phyloP scores from a whole-genome alignment of 331 rosid species.

The Spiraea crenata region DNA sequence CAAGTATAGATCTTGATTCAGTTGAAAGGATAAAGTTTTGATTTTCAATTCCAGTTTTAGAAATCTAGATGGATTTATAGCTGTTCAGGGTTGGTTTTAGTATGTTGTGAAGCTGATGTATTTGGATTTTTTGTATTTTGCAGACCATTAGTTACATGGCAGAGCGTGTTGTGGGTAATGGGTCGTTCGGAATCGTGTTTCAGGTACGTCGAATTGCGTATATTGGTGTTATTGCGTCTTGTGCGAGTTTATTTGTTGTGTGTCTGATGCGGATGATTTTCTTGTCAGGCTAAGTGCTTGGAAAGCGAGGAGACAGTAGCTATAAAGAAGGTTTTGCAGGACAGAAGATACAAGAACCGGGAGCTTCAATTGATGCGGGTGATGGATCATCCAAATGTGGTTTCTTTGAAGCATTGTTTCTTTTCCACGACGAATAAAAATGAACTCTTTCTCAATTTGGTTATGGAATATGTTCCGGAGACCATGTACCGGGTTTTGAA shows the following conservation, averaged over 20 bases:
- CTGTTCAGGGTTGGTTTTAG: slow-evolving; percentile 8
- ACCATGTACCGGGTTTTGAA: slow-evolving; percentile 80
- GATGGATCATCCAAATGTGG: slow-evolving; percentile 96
- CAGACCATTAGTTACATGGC: slow-evolving; percentile 99
- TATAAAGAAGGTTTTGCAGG: slow-evolving; percentile 91
- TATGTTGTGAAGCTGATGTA: slow-evolving; percentile 28
- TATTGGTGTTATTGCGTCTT: slow-evolving; percentile 13
- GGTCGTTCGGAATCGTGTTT: slow-evolving; percentile 97
- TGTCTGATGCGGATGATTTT: not conserved
- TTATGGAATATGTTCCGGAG: slow-evolving; percentile 97
- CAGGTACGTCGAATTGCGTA: slow-evolving; percentile 49
- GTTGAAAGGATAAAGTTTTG: slow-evolving; percentile 1
- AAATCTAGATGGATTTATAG: slow-evolving; percentile 12
- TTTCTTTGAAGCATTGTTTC: slow-evolving; percentile 91
- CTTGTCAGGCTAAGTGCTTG: slow-evolving; percentile 85
- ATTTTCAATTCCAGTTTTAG: not conserved
- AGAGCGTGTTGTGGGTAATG: slow-evolving; percentile 90
- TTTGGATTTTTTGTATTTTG: slow-evolving; percentile 31
- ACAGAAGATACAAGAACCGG: slow-evolving; percentile 85
- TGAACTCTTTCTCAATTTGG: slow-evolving; percentile 93
- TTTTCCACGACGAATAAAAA: slow-evolving; percentile 86
- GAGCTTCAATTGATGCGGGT: slow-evolving; percentile 94
- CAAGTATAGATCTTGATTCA: slow-evolving; percentile 3
- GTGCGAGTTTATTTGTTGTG: not conserved
- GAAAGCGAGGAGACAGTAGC: slow-evolving; percentile 97